Evolutionary conservation across 2,329 filamentous ascomycete species (phyloP).

Genomic region (Trichothecium roseum): DNA sequence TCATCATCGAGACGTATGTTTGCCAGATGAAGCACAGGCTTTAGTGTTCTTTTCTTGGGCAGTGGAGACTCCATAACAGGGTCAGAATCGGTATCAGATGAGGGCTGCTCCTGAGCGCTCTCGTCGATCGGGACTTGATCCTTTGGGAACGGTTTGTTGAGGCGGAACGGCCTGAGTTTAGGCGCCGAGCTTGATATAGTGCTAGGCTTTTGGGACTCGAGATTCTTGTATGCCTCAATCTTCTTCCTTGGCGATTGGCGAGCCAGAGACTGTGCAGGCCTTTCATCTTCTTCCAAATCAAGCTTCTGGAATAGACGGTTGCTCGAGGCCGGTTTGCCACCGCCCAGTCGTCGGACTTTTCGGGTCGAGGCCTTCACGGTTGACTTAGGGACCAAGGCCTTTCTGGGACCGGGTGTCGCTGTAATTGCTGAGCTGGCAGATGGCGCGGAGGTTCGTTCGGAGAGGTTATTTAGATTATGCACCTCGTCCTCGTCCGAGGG

Average conservation of each 20-base stretch:
- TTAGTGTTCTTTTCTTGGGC: too few species aligned
- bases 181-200: too few species aligned
- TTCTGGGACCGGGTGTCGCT: not conserved
- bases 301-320: conserved; percentile 23
- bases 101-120: too few species aligned
- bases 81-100: conserved; percentile 5
- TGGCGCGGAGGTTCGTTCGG: conserved; percentile 9
- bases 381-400: conserved; percentile 12
- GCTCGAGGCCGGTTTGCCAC: conserved; percentile 6
- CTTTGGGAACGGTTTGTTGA: too few species aligned
- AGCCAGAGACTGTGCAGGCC: not conserved
- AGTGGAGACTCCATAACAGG: too few species aligned
- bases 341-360: conserved; percentile 19
- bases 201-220: too few species aligned
- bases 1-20: conserved; percentile 7
- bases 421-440: conserved; percentile 1
- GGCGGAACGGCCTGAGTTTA: too few species aligned
- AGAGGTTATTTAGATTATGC: conserved; percentile 24
- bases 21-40: not conserved
- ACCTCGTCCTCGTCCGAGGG: conserved; percentile 30
- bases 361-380: conserved; percentile 13
- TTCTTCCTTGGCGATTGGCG: conserved; percentile 5
- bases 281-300: conserved; percentile 12
- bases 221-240: too few species aligned
- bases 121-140: too few species aligned